A percentile compares a stretch with the other conserved stretches of the same genome.
Conservation (phyloP, 371 early-diverging fungal species). For the Mucor mucedo region DNA sequence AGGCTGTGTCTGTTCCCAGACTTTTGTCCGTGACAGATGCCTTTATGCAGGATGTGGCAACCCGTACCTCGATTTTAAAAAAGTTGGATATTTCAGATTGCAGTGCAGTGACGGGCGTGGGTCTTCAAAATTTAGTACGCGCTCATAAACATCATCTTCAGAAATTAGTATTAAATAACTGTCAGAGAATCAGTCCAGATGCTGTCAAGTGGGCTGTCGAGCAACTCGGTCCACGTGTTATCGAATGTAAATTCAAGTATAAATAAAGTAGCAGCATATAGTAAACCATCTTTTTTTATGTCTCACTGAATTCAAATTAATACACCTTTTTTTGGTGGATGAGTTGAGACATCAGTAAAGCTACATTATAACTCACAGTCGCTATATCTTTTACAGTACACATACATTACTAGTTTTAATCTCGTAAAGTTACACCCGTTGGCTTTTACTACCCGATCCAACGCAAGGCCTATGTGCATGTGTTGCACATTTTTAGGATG, state of each 20-base stretch:
- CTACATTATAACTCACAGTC: no score
- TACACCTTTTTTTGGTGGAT: no score
- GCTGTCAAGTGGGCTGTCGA: slow-evolving; percentile 31
- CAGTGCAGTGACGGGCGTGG: slow-evolving; percentile 35
- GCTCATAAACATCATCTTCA: slow-evolving; percentile 13
- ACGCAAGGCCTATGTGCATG: no score
- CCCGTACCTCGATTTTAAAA: slow-evolving; percentile 4
- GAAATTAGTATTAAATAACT: slow-evolving; percentile 27
- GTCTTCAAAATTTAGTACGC: slow-evolving; percentile 29
- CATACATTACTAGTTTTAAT: no score
- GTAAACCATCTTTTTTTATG: no score
- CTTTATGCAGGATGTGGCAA: slow-evolving; percentile 19
- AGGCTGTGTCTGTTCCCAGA: slow-evolving; percentile 12
- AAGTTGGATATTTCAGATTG: slow-evolving; percentile 37
- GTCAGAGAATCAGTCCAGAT: slow-evolving; percentile 29
- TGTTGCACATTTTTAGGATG: no score
- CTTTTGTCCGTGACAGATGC: slow-evolving; percentile 24
- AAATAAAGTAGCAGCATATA: background rate
- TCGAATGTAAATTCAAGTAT: slow-evolving; percentile 19
- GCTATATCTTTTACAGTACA: no score
- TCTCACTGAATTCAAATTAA: no score
- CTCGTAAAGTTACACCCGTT: no score
- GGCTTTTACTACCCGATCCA: no score
- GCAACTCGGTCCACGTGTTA: slow-evolving; percentile 15
- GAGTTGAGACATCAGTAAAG: no score